A percentile compares a stretch with the other conserved stretches of the same genome.
phyloP scores from a whole-genome alignment of 1,284 basidiomycete species.

The Ganoderma resinaceum region DNA sequence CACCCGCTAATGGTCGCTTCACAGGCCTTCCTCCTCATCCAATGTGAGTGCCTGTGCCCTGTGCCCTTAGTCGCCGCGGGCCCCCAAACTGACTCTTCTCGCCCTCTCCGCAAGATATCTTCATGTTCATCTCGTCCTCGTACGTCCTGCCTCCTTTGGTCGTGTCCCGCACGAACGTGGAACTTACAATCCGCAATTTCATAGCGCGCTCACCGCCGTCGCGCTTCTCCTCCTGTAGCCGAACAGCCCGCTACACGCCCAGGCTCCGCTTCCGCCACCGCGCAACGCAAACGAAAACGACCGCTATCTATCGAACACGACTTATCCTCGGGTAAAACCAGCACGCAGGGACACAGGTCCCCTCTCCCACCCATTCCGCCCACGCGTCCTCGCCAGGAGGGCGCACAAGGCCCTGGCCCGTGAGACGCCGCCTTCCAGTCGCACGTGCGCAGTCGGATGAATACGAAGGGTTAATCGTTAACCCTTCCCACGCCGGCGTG shows the following conservation, averaged over 20 bases:
- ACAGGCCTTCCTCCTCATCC: constrained; percentile 47
- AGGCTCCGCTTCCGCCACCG: background rate
- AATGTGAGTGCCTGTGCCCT: constrained; percentile 43
- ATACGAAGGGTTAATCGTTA: background rate
- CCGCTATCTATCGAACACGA: background rate
- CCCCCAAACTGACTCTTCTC: background rate
- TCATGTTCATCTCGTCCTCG: constrained; percentile 50
- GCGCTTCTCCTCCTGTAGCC: constrained; percentile 24
- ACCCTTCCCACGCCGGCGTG: background rate
- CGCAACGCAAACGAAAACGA: no score
- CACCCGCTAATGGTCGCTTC: background rate
- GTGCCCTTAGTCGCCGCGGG: background rate
- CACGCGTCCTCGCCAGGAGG: background rate
- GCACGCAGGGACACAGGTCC: background rate
- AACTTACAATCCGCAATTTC: background rate
- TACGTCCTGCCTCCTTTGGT: constrained; percentile 36
- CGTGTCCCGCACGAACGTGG: no score
- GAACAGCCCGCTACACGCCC: background rate
- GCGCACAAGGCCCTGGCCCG: background rate
- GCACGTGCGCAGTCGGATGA: background rate
- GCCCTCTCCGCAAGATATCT: constrained; percentile 37
- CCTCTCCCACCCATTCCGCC: background rate
- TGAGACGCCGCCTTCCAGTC: background rate
- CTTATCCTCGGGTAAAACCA: background rate
- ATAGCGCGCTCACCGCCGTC: constrained; percentile 28